A percentile compares a stretch with the other conserved stretches of the same genome.
phyloP scores from a whole-genome alignment of 2,329 filamentous ascomycete genomes.

The Clarireedia homoeocarpa region DNA sequence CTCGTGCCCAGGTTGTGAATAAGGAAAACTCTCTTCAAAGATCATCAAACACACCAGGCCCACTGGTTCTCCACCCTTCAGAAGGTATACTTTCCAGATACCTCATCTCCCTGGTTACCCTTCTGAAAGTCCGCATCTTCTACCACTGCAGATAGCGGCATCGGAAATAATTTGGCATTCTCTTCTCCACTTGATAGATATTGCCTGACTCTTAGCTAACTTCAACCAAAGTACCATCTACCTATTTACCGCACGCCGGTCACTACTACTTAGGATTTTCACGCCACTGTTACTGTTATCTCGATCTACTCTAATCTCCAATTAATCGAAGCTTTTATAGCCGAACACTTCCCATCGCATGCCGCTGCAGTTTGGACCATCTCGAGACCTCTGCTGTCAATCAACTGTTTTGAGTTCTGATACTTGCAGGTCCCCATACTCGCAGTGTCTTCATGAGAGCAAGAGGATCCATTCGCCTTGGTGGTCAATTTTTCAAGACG shows the following conservation, averaged over 20 bases:
- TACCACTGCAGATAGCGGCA: not conserved
- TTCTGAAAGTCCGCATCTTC: not conserved
- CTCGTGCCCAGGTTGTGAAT: too few species aligned
- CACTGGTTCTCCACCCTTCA: not conserved
- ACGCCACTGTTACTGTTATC: too few species aligned
- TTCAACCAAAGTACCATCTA: constrained; percentile 4
- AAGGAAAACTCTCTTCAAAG: not conserved
- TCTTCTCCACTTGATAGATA: not conserved
- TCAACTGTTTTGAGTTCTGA: not conserved
- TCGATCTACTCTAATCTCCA: too few species aligned
- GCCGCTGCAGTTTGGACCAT: not conserved
- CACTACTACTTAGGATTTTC: too few species aligned
- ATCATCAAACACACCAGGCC: not conserved
- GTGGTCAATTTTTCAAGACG: not conserved
- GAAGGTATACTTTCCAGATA: not conserved
- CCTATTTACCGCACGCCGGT: not conserved
- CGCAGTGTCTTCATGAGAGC: not conserved
- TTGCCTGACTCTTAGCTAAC: constrained; percentile 4
- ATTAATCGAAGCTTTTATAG: not conserved
- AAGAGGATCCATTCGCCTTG: not conserved
- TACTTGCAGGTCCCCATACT: not conserved
- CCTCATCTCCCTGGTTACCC: not conserved
- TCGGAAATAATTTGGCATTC: not conserved
- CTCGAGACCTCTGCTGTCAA: not conserved
- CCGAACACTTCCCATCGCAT: not conserved